Evolutionary conservation across 2,329 filamentous ascomycete genomes (phyloP).

Genomic region (Nectriaceae sp.): DNA sequence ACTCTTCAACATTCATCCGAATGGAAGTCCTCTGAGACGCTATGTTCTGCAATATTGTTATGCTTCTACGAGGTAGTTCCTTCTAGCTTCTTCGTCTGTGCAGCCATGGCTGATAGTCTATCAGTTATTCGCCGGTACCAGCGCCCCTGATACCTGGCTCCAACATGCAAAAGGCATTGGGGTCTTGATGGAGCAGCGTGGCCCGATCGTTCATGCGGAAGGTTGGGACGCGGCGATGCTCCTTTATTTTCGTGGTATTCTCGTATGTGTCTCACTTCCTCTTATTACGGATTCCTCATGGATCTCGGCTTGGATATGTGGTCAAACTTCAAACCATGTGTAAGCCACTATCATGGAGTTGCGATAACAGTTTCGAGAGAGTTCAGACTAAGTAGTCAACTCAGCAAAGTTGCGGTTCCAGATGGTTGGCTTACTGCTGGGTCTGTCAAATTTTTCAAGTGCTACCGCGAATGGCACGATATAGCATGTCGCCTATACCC

Average conservation of each 20-base stretch:
- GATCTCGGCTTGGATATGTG: too few relatives aligned
- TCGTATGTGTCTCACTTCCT: constrained; percentile 30
- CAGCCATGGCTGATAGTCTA: constrained; percentile 12
- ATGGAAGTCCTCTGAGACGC: constrained; percentile 43
- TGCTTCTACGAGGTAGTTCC: constrained; percentile 40
- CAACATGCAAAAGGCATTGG: constrained; percentile 41
- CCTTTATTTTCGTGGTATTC: constrained; percentile 38
- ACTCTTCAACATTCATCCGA: constrained; percentile 38
- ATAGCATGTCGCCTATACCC: constrained; percentile 29
- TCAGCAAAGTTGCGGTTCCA: too few relatives aligned
- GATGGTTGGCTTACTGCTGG: too few relatives aligned
- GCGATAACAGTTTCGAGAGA: too few relatives aligned
- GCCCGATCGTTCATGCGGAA: constrained; percentile 35
- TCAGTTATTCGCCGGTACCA: constrained; percentile 46
- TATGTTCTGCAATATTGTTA: constrained; percentile 43
- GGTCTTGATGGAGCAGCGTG: constrained; percentile 41
- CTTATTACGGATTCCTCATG: too few relatives aligned
- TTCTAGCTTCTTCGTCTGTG: background rate
- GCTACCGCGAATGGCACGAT: constrained; percentile 19
- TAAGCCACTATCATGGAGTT: too few relatives aligned
- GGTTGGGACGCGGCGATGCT: constrained; percentile 41
- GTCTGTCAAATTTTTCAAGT: too few relatives aligned
- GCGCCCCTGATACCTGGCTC: constrained; percentile 38
- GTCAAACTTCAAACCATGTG: too few relatives aligned
- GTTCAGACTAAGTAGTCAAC: too few relatives aligned